Evolutionary conservation across 441 rosid species (phyloP), one percentile per base, ranked within the genome.

Genomic region (Gossypium trilobum): DNA sequence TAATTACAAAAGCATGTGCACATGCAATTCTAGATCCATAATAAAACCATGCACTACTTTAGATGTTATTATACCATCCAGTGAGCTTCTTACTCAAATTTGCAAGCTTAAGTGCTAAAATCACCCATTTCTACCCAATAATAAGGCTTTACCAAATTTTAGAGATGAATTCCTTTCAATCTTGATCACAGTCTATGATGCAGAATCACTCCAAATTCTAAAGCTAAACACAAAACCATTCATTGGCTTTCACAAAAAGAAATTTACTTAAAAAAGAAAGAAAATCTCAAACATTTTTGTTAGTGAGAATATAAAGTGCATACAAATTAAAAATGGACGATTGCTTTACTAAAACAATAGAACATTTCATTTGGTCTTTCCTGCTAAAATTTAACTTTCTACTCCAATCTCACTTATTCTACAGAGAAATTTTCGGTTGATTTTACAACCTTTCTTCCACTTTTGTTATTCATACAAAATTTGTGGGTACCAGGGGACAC

Each of bases 181-280:
- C 27, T 16, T 29, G 27, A n/a, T 27, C 59, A 8, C 14, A 51
- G 46, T 50, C 59, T 68, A 14, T 16, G 58, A 27, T 68, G 72
- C 59, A 48, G 54, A 33, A 67, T 14, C 22, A 88, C 64, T 25
- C 64, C 54, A 84, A 75, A 63, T 23, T 65, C 20, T 48, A 46
- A 66, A 46, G 57, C 39, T 51, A 46, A 48, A 46, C 27, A 66
- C 14, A 66, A 46, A 66, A 23, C n/a, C 7, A 0, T 48, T 23
- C 39, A 46, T 23, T 66, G 5, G 17, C 33, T 20, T 42, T 64
- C 31, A 42, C 8, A 25, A 64, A 42, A 20, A 19, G 31, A 64
- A 64, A 42, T 23, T 10, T 7, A 66, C 20, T 46, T 46, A 33
- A 46, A 50, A 66, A 66, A 13, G 42, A 66, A 66, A n/a, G 22